Evolutionary conservation across 2,329 filamentous ascomycete species (phyloP).

Genomic region (Aspergillus novofumigatus): DNA sequence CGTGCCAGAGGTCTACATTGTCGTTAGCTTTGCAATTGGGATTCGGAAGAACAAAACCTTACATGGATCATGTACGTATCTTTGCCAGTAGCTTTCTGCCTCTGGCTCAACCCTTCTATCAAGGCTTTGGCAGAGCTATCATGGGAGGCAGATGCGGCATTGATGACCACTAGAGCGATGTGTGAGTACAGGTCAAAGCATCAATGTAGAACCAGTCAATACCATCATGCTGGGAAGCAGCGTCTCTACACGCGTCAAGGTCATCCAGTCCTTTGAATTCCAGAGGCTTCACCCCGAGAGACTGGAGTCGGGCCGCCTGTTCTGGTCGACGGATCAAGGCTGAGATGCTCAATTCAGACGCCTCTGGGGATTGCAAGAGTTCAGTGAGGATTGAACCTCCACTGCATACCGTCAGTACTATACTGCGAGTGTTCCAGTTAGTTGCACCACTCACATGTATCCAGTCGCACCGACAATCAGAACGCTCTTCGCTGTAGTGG

Average conservation of each 20-base stretch:
- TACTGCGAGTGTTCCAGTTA: background rate
- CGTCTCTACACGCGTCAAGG: conserved; percentile 2
- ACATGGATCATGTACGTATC: conserved; percentile 42
- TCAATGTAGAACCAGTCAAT: background rate
- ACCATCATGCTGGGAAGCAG: conserved; percentile 13
- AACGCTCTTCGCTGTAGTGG: background rate
- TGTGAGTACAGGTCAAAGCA: background rate
- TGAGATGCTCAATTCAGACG: conserved; percentile 1
- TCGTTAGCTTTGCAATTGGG: no score
- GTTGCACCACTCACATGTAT: background rate
- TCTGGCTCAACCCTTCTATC: conserved; percentile 40
- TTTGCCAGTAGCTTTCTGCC: conserved; percentile 31
- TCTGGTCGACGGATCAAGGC: conserved; percentile 8
- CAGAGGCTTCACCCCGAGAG: conserved; percentile 6
- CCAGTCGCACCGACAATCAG: background rate
- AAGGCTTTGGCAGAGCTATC: conserved; percentile 37
- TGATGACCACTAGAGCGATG: conserved; percentile 35
- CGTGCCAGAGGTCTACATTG: conserved; percentile 4
- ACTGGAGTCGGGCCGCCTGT: background rate
- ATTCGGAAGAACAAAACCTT: background rate
- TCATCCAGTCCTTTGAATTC: conserved; percentile 14
- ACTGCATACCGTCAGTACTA: background rate
- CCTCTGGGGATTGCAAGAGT: background rate
- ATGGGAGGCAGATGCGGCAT: conserved; percentile 41
- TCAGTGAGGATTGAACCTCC: background rate